Percentiles rank a stretch among this genome's conserved stretches.
phyloP scores from a whole-genome alignment of 2,329 filamentous ascomycete genomes.

The Diaporthe helianthi region DNA sequence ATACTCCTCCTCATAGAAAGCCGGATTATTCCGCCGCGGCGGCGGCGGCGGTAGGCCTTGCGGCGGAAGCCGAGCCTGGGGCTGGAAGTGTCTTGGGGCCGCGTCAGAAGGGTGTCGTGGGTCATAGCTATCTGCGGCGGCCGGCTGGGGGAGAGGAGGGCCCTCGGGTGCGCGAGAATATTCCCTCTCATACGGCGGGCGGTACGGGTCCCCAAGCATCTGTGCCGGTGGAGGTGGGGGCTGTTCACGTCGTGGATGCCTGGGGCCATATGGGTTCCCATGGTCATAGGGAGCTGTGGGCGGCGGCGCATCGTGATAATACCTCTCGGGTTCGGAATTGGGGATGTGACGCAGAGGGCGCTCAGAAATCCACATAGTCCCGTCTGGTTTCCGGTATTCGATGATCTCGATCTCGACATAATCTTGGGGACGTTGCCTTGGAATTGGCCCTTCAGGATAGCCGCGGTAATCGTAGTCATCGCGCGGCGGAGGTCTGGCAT shows the following conservation, averaged over 20 bases:
- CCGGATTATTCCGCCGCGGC: neutral
- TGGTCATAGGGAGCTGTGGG: constrained; percentile 28
- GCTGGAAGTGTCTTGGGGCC: constrained; percentile 25
- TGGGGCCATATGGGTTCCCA: neutral
- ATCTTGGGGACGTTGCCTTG: constrained; percentile 42
- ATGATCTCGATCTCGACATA: constrained; percentile 54
- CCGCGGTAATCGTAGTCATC: constrained; percentile 29
- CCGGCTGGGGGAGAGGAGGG: constrained; percentile 1
- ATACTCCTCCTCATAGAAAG: constrained; percentile 50
- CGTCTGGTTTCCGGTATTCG: constrained; percentile 51
- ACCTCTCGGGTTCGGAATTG: constrained; percentile 41
- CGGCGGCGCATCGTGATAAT: constrained; percentile 31
- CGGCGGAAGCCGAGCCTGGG: constrained; percentile 28
- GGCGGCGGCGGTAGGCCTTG: constrained; percentile 30
- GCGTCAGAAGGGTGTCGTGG: constrained; percentile 28
- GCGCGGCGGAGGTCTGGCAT: constrained; percentile 39
- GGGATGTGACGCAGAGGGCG: constrained; percentile 46
- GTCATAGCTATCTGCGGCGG: constrained; percentile 33
- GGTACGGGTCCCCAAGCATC: constrained; percentile 22
- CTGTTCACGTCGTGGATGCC: constrained; percentile 25
- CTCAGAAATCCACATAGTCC: constrained; percentile 53
- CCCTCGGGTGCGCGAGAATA: constrained; percentile 29
- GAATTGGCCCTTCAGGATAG: constrained; percentile 35
- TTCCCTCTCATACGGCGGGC: constrained; percentile 22
- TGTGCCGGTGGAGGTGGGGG: constrained; percentile 6